These are phyloP conservation scores for Lachancea thermotolerans DNA, from an alignment of 805 yeast genomes.

Conservation along the genomic window DNA sequence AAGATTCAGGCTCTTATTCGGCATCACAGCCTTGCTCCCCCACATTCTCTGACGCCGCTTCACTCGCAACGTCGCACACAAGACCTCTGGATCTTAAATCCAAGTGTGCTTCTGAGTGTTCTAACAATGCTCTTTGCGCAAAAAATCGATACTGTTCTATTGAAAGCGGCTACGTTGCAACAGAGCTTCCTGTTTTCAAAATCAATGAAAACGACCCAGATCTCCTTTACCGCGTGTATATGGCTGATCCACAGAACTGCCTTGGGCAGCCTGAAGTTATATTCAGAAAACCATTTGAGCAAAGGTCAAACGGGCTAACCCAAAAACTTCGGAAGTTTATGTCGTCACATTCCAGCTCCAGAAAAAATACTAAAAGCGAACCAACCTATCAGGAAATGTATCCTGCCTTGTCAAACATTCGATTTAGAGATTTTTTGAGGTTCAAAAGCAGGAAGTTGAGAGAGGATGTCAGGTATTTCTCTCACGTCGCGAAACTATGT, in stretches of 20 bases:
- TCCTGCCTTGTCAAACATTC: slow-evolving; percentile 10
- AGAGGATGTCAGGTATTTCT: slow-evolving; percentile 14
- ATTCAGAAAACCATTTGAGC: neutral
- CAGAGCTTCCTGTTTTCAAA: neutral
- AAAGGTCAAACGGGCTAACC: neutral
- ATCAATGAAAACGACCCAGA: neutral
- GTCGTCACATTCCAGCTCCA: neutral
- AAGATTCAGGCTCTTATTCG: too few species aligned
- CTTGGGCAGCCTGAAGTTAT: neutral
- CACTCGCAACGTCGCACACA: neutral
- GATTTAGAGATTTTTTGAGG: slow-evolving; percentile 17
- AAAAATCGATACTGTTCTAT: too few species aligned
- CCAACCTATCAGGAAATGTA: slow-evolving; percentile 3
- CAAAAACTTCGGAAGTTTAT: neutral
- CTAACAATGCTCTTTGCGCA: too few species aligned
- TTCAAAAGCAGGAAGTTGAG: slow-evolving; percentile 14
- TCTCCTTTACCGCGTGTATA: neutral
- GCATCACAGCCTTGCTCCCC: neutral
- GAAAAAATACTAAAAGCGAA: neutral
- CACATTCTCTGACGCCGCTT: neutral
- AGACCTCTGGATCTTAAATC: too few species aligned
- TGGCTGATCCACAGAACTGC: neutral
- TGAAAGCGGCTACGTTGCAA: neutral
- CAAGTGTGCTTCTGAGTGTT: too few species aligned
- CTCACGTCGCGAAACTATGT: slow-evolving; percentile 17